Evolutionary conservation across 257 asterid genomes (phyloP), one percentile per base, ranked within the genome.

Genomic region (Vinca minor): DNA sequence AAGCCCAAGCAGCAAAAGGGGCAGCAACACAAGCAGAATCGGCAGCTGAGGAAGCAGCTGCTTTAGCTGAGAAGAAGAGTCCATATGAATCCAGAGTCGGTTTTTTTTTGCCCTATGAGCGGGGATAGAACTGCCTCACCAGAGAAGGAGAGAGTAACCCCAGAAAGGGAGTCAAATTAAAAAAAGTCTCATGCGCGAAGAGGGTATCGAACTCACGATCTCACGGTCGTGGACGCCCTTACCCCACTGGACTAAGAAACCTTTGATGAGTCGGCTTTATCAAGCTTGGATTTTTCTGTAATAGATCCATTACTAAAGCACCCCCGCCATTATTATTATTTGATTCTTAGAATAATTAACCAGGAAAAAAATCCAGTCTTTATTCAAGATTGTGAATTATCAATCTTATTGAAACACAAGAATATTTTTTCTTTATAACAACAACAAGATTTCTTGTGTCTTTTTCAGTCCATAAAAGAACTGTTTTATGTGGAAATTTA

Each of bases 1-100:
- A 61, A 49, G 87, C 77, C 68, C 82, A 76, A 55, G 77, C 70
- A 9, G 94, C 86, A 70, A 88, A 83, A 28, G 92, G 96, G 53
- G 87, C 62, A 32, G 75, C 36, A 61, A 77, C 54, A 44, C 84
- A 83, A 20, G 79, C 68, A 38, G 86, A 74, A 54, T 81, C 38
- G 45, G 80, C 78, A 56, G 82, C 77, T 35, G 79, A 61, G 50
- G 86, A 70, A 67, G 78, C 77, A 28, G 90, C 87, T 26, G 73
- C 21, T 53, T 73, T 71, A 73, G 77, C 71, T 74, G 85, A 73
- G 78, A 82, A 79, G n/a, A n/a, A n/a, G 15, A 76, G 62, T n/a
- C 76, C 76, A 64, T 76, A 64, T 17, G 95, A 83, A 62, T 66
- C 77, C 39, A 88, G 67, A 53, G n/a, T n/a, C n/a, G n/a, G n/a